These are phyloP conservation scores for Phialemonium atrogriseum DNA, from an alignment of 2,329 filamentous ascomycete species.

Conservation along the genomic window DNA sequence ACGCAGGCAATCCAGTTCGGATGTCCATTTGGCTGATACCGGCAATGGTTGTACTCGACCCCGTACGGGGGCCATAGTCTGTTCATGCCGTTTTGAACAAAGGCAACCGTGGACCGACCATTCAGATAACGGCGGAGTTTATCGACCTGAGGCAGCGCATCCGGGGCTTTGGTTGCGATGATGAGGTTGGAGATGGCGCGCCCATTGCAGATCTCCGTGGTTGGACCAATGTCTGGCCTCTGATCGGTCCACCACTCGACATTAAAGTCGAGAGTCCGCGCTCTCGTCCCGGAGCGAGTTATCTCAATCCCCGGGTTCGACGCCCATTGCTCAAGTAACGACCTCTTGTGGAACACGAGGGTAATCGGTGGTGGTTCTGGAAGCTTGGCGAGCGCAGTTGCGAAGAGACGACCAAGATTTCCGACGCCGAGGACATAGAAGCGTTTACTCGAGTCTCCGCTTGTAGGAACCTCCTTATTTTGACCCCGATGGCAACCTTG, in stretches of 20 bases:
- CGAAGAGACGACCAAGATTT: constrained; percentile 73
- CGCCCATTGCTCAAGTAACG: constrained; percentile 40
- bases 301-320: constrained; percentile 35
- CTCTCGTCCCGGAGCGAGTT: constrained; percentile 21
- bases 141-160: constrained; percentile 54
- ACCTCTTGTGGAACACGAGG: constrained; percentile 62
- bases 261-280: constrained; percentile 31
- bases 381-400: constrained; percentile 58
- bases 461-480: background rate
- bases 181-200: constrained; percentile 61
- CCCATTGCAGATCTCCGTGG: constrained; percentile 30
- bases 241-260: constrained; percentile 48
- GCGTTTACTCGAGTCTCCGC: constrained; percentile 22
- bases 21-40: constrained; percentile 25
- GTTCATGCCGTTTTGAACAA: constrained; percentile 86
- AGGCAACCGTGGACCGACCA: constrained; percentile 62
- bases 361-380: constrained; percentile 62
- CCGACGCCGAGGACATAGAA: constrained; percentile 76
- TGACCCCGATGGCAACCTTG: too few species aligned
- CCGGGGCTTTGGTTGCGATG: constrained; percentile 65
- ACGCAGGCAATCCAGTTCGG: constrained; percentile 69
- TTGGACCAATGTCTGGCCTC: constrained; percentile 24
- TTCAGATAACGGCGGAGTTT: constrained; percentile 54
- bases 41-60: constrained; percentile 28
- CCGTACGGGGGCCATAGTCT: constrained; percentile 48